Percentiles rank a stretch among this genome's conserved stretches.
These are phyloP conservation scores for Cyanodermella asteris DNA, from an alignment of 2,329 filamentous ascomycete genomes.

Conservation along the genomic window DNA sequence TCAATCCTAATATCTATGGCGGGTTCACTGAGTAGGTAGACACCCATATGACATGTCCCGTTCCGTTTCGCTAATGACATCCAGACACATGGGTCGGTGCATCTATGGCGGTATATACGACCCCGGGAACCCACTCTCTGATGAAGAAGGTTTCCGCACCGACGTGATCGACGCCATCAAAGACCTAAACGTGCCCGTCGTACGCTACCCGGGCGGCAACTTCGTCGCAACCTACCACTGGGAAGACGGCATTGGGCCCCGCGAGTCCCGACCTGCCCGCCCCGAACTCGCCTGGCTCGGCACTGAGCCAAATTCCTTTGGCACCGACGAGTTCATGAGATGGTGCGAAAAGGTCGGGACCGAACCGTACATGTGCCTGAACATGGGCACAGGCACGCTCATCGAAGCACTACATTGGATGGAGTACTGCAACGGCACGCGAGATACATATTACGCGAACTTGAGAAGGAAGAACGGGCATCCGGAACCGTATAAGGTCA, in stretches of 20 bases:
- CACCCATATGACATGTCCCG: too few species aligned
- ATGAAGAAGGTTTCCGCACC: constrained; percentile 52
- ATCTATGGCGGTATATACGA: constrained; percentile 78
- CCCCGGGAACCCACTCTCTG: constrained; percentile 49
- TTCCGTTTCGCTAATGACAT: too few species aligned
- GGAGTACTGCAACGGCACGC: constrained; percentile 66
- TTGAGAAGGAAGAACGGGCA: constrained; percentile 54
- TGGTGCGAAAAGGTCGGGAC: constrained; percentile 55
- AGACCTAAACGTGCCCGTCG: constrained; percentile 53
- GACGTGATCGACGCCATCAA: constrained; percentile 56
- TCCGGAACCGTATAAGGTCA: constrained; percentile 56
- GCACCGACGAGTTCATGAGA: constrained; percentile 68
- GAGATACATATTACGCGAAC: constrained; percentile 63
- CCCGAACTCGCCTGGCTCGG: constrained; percentile 64
- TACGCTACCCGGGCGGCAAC: constrained; percentile 66
- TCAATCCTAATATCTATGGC: too few species aligned
- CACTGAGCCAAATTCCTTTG: constrained; percentile 56
- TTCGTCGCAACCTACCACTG: constrained; percentile 74
- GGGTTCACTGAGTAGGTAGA: too few species aligned
- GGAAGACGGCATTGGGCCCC: constrained; percentile 59
- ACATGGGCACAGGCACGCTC: constrained; percentile 54
- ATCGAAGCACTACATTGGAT: constrained; percentile 32
- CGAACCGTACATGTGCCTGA: constrained; percentile 59
- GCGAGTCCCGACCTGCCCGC: constrained; percentile 39
- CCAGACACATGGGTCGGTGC: constrained; percentile 68